Conservation (phyloP, 441 rosid genomes). For the Adansonia madagascariensis region DNA sequence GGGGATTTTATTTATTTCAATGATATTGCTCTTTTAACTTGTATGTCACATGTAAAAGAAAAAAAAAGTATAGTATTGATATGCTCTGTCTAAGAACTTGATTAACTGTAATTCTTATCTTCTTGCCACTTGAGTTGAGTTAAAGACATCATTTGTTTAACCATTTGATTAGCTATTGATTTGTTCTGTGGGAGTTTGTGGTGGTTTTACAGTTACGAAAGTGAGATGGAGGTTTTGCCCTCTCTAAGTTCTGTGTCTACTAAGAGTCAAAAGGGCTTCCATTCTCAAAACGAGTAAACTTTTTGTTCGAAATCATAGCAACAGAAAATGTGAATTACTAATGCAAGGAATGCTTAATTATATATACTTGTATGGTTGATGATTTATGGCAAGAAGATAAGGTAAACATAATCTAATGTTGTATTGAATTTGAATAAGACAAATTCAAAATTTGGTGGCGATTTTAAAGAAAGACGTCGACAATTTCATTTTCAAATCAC, state of each 20-base stretch:
- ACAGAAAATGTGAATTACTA: background rate
- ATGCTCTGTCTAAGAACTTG: too few relatives aligned
- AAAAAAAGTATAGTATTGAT: too few relatives aligned
- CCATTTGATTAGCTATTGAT: background rate
- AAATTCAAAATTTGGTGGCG: background rate
- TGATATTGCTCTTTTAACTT: background rate
- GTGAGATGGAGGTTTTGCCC: background rate
- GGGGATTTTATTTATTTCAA: background rate
- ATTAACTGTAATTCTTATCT: too few relatives aligned
- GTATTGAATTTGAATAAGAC: background rate
- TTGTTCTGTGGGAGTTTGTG: background rate
- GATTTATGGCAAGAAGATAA: background rate
- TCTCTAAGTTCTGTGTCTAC: background rate
- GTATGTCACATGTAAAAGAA: too few relatives aligned
- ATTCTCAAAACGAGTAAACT: background rate
- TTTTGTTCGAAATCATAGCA: background rate
- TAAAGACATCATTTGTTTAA: too few relatives aligned
- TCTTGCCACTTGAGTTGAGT: too few relatives aligned
- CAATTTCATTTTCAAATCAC: background rate
- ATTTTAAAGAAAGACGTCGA: background rate
- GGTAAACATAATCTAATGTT: background rate
- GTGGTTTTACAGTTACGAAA: background rate
- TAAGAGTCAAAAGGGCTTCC: background rate
- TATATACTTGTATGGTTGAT: background rate
- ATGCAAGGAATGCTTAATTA: background rate